Evolutionary conservation across 257 asterid genomes (phyloP), one percentile per base, ranked within the genome.

Genomic region (Jacaranda copaia): DNA sequence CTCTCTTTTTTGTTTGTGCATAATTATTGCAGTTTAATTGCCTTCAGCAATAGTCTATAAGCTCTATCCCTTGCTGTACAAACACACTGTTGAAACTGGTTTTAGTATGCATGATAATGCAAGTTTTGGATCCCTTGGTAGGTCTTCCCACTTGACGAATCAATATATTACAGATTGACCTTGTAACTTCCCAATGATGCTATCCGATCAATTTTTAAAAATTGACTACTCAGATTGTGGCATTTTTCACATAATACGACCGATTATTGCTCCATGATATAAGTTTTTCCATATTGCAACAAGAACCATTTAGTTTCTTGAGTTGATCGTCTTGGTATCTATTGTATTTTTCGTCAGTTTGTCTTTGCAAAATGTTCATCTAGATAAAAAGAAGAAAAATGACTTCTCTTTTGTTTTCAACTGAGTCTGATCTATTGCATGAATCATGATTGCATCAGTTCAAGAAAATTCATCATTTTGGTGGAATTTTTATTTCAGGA

Each of bases 401-500:
- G 4, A 43, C 11, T 6, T 42, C 3, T 71, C 14, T n/a, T 46
- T 48, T 11, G 3, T 74, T 62, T 48, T 74, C 9, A 20, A 63
- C 49, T 15, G 9, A 14, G 35, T 52, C 16, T 56, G 67, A 45
- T 35, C 8, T 43, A 36, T 46, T 20, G 20, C 42, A 46, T 25
- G 38, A 16, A 63, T 42, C n/a, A 68, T 55, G 63, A 62, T 69
- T 6, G 18, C 74, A 15, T 20, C 10, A 32, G 59, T 53, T 52
- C 8, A 63, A 20, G 55, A 19, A 40, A 8, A 66, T 14, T 49
- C 48, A 61, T 18, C 12, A 18, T 45, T 5, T 4, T 72, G 55
- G 62, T 52, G 59, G 9, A 5, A 14, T 59, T 62, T 38, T 68
- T 39, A 49, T 62, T 42, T 68, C 83, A 92, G 97, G 98, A 87